A percentile compares a stretch with the other conserved stretches of the same genome.
Conservation (phyloP, 352 stramenopile genomes). For the Globisporangium solare region DNA sequence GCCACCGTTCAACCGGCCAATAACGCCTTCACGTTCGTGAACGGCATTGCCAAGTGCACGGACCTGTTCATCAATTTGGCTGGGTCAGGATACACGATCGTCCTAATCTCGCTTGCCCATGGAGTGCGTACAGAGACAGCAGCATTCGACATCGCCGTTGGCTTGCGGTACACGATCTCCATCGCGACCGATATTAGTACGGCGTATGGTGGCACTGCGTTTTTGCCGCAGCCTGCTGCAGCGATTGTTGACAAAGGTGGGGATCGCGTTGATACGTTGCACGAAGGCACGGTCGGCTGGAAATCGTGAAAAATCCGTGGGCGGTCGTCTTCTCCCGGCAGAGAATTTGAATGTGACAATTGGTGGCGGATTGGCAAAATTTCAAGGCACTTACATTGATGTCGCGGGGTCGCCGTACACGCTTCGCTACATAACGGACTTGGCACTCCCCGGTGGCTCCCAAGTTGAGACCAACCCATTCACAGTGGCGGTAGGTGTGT, state of each 20-base stretch:
- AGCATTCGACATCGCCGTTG: constrained; percentile 67
- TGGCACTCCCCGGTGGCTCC: constrained; percentile 42
- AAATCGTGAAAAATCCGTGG: constrained; percentile 66
- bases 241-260: constrained; percentile 77
- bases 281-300: constrained; percentile 50
- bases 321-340: constrained; percentile 45
- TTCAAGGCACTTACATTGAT: constrained; percentile 66
- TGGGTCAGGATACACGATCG: constrained; percentile 61
- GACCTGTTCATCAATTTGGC: constrained; percentile 68
- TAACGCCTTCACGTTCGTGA: constrained; percentile 62
- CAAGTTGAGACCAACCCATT: constrained; percentile 72
- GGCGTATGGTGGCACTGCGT: constrained; percentile 67
- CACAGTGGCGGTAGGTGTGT: constrained; percentile 57
- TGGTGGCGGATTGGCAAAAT: constrained; percentile 47
- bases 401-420: constrained; percentile 74
- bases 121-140: constrained; percentile 66
- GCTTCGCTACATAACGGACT: constrained; percentile 61
- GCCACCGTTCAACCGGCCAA: constrained; percentile 37
- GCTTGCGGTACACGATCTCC: constrained; percentile 45
- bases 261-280: constrained; percentile 49
- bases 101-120: constrained; percentile 59
- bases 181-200: constrained; percentile 76
- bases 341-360: constrained; percentile 48
- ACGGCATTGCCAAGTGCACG: constrained; percentile 68
- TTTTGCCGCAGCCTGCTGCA: constrained; percentile 60